A percentile compares a stretch with the other conserved stretches of the same genome.
Evolutionary conservation across 2,329 filamentous ascomycete genomes (phyloP).

Genomic region (Fusarium foetens): DNA sequence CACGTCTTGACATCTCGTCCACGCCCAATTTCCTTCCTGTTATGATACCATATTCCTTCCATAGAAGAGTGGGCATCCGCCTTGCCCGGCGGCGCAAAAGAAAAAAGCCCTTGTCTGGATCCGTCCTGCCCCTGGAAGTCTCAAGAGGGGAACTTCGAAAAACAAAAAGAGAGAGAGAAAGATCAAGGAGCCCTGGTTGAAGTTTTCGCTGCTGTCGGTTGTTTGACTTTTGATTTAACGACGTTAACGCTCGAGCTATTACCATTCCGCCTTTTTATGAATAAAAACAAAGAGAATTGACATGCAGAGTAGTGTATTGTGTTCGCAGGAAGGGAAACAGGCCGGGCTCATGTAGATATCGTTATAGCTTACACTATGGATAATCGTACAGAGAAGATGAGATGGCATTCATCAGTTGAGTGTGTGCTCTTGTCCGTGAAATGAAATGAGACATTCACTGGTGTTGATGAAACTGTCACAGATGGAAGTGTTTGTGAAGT

Average conservation of each 20-base stretch:
- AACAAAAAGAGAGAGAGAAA: slow-evolving; percentile 6
- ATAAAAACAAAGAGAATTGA: slow-evolving; percentile 37
- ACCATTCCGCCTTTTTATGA: slow-evolving; percentile 20
- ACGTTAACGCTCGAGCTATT: slow-evolving; percentile 5
- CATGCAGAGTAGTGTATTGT: slow-evolving; percentile 12
- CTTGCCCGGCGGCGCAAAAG: slow-evolving; percentile 23
- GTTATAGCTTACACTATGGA: slow-evolving; percentile 21
- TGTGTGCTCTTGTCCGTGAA: neutral
- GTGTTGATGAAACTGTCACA: neutral
- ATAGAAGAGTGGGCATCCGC: slow-evolving; percentile 42
- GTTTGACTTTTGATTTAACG: slow-evolving; percentile 1
- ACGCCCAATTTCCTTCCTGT: slow-evolving; percentile 45
- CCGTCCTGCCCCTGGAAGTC: slow-evolving; percentile 5
- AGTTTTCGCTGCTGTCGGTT: slow-evolving; percentile 7
- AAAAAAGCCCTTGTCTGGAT: slow-evolving; percentile 19
- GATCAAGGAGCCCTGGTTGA: slow-evolving; percentile 19
- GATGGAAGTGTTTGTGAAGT: neutral
- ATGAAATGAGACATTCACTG: neutral
- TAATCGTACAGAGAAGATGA: slow-evolving; percentile 5
- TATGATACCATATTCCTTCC: slow-evolving; percentile 47
- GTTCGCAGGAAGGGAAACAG: neutral
- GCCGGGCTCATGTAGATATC: slow-evolving; percentile 24
- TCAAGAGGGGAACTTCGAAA: slow-evolving; percentile 7
- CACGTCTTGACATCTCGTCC: slow-evolving; percentile 18
- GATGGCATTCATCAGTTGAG: neutral